A percentile compares a stretch with the other conserved stretches of the same genome.
phyloP scores from a whole-genome alignment of 2,329 filamentous ascomycete species.

The Nigrospora oryzae region DNA sequence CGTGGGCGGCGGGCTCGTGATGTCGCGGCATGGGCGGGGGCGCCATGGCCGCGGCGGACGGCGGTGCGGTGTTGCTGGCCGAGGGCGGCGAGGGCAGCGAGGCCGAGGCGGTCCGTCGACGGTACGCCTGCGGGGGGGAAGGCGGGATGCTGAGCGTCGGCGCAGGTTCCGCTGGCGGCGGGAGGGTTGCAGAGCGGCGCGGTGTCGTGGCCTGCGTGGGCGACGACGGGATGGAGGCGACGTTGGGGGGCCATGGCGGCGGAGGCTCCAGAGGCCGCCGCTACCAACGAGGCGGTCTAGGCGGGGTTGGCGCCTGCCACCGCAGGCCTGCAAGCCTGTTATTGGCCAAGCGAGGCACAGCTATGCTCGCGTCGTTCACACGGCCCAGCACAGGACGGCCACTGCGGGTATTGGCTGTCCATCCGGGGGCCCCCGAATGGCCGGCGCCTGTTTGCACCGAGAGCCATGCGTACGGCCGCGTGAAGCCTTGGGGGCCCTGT shows the following conservation, averaged over 20 bases:
- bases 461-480: too few relatives aligned
- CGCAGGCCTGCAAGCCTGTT: too few relatives aligned
- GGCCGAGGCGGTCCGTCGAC: constrained; percentile 22
- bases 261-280: too few relatives aligned
- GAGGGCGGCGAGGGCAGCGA: constrained; percentile 21
- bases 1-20: constrained; percentile 35
- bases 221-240: constrained; percentile 6
- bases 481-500: too few relatives aligned
- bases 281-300: too few relatives aligned
- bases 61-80: constrained; percentile 4
- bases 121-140: constrained; percentile 31
- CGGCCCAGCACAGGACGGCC: too few relatives aligned
- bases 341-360: too few relatives aligned
- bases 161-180: constrained; percentile 20
- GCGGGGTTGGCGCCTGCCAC: too few relatives aligned
- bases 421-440: too few relatives aligned
- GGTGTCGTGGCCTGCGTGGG: constrained; percentile 18
- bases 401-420: too few relatives aligned
- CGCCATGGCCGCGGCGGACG: constrained; percentile 15
- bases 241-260: constrained; percentile 30
- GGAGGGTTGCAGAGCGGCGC: constrained; percentile 31
- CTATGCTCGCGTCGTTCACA: too few relatives aligned
- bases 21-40: constrained; percentile 17
- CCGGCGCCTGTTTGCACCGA: too few relatives aligned
- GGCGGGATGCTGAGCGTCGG: constrained; percentile 48